These are phyloP conservation scores for Oenanthe javanica DNA, from an alignment of 140 eudicot genomes.

Conservation along the genomic window DNA sequence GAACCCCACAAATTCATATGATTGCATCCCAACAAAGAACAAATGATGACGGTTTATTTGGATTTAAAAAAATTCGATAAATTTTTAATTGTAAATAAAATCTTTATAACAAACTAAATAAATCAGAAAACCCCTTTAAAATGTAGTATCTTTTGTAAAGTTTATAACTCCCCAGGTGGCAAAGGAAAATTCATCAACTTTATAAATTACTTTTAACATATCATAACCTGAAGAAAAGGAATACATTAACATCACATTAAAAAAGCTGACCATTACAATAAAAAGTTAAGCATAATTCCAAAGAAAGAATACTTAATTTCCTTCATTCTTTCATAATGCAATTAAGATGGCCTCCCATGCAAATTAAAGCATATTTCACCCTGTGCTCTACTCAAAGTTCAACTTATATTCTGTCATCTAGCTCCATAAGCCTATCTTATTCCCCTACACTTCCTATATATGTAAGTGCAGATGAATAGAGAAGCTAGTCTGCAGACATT, in stretches of 20 bases:
- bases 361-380: constrained; percentile 15
- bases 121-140: no score
- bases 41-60: no score
- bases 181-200: neutral
- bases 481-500: constrained; percentile 58
- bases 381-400: constrained; percentile 6
- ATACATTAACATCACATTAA: neutral
- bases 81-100: no score
- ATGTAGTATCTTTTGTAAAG: no score
- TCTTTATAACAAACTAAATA: no score
- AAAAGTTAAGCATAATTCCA: constrained; percentile 6
- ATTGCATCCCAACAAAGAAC: no score
- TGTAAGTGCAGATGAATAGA: constrained; percentile 23
- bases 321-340: constrained; percentile 2
- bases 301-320: constrained; percentile 10
- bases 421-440: neutral
- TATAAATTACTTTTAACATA: neutral
- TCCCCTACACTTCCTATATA: neutral
- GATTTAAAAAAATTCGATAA: no score
- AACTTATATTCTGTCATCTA: constrained; percentile 6
- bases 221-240: constrained; percentile 15
- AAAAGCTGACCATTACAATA: neutral
- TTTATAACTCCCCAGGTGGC: neutral
- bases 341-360: constrained; percentile 10
- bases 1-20: no score